Conservation (phyloP, 176 grass and related monocot species). For the Aegilops speltoides region DNA sequence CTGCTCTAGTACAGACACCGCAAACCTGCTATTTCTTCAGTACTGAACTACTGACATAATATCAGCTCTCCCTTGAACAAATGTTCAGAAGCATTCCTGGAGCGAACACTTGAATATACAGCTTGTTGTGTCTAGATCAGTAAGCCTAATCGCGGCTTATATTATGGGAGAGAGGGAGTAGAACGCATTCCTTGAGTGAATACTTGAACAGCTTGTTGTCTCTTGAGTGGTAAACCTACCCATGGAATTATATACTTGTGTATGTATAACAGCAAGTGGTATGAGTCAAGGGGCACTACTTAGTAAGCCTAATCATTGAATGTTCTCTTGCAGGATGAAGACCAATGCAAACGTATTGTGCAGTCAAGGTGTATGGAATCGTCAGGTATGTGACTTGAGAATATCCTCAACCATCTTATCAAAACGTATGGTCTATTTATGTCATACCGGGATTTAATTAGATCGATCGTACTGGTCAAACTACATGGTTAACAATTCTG, state of each 20-base stretch:
- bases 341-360: slow-evolving; percentile 6
- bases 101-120: background rate
- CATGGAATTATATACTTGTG: background rate
- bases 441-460: background rate
- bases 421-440: background rate
- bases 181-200: background rate
- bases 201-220: background rate
- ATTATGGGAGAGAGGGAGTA: too few relatives aligned
- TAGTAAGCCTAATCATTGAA: background rate
- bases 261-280: background rate
- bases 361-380: slow-evolving; percentile 42
- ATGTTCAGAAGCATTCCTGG: background rate
- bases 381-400: slow-evolving; percentile 39
- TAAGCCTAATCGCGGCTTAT: too few relatives aligned
- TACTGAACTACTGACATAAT: background rate
- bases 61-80: too few relatives aligned
- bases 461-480: background rate
- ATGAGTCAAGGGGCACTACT: background rate
- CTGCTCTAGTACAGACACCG: too few relatives aligned
- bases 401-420: background rate
- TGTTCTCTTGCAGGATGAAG: slow-evolving; percentile 39
- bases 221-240: background rate
- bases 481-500: background rate
- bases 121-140: background rate
- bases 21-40: background rate